phyloP scores from a whole-genome alignment of 345 rosid genomes.

The Moringa oleifera region DNA sequence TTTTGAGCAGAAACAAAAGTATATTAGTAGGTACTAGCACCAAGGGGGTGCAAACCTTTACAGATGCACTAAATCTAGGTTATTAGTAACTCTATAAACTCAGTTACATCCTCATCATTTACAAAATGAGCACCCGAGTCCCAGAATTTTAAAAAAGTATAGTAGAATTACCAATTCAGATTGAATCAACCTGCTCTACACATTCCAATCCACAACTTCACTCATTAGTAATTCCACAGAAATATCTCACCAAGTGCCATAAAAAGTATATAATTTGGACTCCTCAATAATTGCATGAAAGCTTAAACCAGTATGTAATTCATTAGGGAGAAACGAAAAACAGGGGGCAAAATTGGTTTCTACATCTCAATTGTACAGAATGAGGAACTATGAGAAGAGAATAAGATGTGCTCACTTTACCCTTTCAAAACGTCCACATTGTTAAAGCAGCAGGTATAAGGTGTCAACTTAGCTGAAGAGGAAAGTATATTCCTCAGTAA shows the following conservation, averaged over 20 bases:
- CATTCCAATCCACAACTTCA: background rate
- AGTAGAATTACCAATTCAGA: too few species aligned
- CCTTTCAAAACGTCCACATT: constrained; percentile 18
- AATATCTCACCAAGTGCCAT: background rate
- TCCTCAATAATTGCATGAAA: too few species aligned
- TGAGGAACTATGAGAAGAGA: background rate
- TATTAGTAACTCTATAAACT: too few species aligned
- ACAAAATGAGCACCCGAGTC: too few species aligned
- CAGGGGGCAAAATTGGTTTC: background rate
- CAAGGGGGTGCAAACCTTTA: too few species aligned
- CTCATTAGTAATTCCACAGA: background rate
- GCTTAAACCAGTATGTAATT: background rate
- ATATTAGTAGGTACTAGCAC: too few species aligned
- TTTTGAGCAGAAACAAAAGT: too few species aligned
- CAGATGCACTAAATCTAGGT: too few species aligned
- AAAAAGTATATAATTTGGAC: background rate
- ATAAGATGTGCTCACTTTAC: constrained; percentile 17
- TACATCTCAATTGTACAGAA: background rate
- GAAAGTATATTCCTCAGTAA: constrained; percentile 7
- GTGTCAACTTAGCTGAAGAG: constrained; percentile 14
- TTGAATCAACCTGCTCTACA: too few species aligned
- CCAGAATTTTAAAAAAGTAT: too few species aligned
- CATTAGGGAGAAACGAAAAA: background rate
- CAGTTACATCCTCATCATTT: too few species aligned
- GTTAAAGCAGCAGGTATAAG: constrained; percentile 17